These are phyloP conservation scores for Penicillium silybi DNA, from an alignment of 495 filamentous ascomycete genomes.

Conservation along the genomic window DNA sequence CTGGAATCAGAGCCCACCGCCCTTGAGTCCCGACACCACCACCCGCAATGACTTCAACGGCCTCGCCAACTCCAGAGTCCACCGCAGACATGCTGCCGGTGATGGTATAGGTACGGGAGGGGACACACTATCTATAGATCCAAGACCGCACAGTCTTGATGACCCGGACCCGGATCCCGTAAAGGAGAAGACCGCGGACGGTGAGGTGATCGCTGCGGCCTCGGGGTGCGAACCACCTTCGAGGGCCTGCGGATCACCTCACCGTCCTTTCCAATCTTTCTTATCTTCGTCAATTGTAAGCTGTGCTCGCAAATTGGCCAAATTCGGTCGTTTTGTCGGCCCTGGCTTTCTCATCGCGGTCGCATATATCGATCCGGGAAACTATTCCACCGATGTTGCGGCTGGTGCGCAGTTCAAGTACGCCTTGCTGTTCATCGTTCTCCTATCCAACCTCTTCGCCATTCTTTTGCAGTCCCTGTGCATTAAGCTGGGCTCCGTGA, in stretches of 20 bases:
- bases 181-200: constrained; percentile 24
- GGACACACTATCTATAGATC: constrained; percentile 23
- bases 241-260: constrained; percentile 36
- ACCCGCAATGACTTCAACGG: constrained; percentile 64
- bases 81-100: constrained; percentile 30
- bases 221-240: constrained; percentile 33
- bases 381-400: constrained; percentile 80
- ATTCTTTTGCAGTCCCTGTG: constrained; percentile 80
- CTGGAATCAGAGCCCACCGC: constrained; percentile 59
- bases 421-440: constrained; percentile 72
- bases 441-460: constrained; percentile 80
- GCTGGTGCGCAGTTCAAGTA: constrained; percentile 64
- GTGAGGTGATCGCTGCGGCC: constrained; percentile 34
- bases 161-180: constrained; percentile 23
- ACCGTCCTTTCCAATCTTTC: constrained; percentile 30
- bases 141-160: constrained; percentile 20
- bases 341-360: constrained; percentile 84
- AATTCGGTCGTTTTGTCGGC: constrained; percentile 73
- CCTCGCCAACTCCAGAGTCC: constrained; percentile 38
- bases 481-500: constrained; percentile 82
- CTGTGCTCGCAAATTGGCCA: constrained; percentile 43
- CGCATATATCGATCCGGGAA: constrained; percentile 78
- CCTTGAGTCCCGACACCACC: constrained; percentile 54
- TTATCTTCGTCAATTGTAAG: constrained; percentile 14
- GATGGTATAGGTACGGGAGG: constrained; percentile 18